Evolutionary conservation across 352 stramenopile species (phyloP).

Genomic region (Pythium chondricola): DNA sequence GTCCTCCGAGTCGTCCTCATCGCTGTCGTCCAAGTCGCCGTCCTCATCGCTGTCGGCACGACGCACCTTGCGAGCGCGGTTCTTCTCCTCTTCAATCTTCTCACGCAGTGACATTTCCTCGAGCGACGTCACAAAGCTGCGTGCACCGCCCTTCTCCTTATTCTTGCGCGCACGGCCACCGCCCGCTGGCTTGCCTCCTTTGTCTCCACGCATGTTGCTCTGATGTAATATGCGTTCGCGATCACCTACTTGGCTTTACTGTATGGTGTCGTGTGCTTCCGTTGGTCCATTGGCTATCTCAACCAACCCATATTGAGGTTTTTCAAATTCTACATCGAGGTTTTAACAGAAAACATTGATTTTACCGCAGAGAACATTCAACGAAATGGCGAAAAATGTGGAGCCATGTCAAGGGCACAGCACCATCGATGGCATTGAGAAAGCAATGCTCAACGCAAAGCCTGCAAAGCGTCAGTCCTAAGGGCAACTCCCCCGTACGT

Average conservation of each 20-base stretch:
- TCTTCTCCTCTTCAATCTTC: slow-evolving; percentile 64
- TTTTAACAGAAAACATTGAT: slow-evolving; percentile 15
- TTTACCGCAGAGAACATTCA: slow-evolving; percentile 19
- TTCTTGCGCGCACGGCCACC: slow-evolving; percentile 46
- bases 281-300: slow-evolving; percentile 9
- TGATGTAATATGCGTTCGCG: too few species aligned
- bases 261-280: slow-evolving; percentile 3
- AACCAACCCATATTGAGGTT: background rate
- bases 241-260: too few species aligned
- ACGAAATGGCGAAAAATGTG: background rate
- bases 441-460: too few species aligned
- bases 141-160: slow-evolving; percentile 56
- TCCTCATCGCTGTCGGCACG: slow-evolving; percentile 39
- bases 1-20: slow-evolving; percentile 33
- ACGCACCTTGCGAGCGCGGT: slow-evolving; percentile 60
- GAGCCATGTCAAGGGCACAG: background rate
- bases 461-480: too few species aligned
- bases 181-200: slow-evolving; percentile 39
- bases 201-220: slow-evolving; percentile 43
- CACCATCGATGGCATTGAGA: too few species aligned
- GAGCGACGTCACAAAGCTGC: slow-evolving; percentile 77
- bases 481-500: too few species aligned
- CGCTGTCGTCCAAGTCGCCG: slow-evolving; percentile 40
- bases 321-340: background rate
- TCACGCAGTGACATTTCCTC: slow-evolving; percentile 81